Percentiles rank a stretch among this genome's conserved stretches.
phyloP scores from a whole-genome alignment of 2,329 filamentous ascomycete species.

The Eurotiales sp. region DNA sequence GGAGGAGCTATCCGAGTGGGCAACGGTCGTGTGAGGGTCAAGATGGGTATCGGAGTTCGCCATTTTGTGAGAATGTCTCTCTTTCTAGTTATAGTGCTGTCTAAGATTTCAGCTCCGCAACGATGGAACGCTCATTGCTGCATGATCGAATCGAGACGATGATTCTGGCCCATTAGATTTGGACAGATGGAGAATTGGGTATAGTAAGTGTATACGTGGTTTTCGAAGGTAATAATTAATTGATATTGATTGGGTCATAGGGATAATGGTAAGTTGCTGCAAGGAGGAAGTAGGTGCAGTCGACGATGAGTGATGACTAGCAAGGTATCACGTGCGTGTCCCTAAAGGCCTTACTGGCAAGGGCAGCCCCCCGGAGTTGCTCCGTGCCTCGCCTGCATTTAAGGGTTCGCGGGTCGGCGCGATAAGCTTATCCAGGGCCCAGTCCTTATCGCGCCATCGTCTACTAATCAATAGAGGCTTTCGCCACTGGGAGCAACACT shows the following conservation, averaged over 20 bases:
- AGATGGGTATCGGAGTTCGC: not conserved
- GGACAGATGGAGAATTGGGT: not conserved
- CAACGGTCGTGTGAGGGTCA: not conserved
- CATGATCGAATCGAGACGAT: not conserved
- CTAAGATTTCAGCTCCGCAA: not conserved
- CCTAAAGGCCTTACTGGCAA: not conserved
- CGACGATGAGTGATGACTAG: not conserved
- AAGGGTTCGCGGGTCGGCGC: not conserved
- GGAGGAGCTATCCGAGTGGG: slow-evolving; percentile 20
- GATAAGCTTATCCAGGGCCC: slow-evolving; percentile 3
- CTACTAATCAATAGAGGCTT: no score
- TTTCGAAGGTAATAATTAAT: not conserved
- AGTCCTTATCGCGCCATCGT: no score
- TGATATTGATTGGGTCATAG: not conserved
- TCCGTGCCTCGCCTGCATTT: no score
- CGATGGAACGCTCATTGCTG: slow-evolving; percentile 5
- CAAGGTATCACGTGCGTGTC: slow-evolving; percentile 8
- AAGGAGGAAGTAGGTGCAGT: not conserved
- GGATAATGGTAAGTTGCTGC: not conserved
- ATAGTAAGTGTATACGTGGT: not conserved
- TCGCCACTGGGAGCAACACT: no score
- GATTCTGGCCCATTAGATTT: not conserved
- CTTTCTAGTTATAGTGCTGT: not conserved
- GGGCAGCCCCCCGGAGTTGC: not conserved
- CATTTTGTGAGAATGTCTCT: not conserved